Evolutionary conservation across 768 basidiomycete species (phyloP), one percentile per base, ranked within the genome.

Genomic region (Lentinula sp.): DNA sequence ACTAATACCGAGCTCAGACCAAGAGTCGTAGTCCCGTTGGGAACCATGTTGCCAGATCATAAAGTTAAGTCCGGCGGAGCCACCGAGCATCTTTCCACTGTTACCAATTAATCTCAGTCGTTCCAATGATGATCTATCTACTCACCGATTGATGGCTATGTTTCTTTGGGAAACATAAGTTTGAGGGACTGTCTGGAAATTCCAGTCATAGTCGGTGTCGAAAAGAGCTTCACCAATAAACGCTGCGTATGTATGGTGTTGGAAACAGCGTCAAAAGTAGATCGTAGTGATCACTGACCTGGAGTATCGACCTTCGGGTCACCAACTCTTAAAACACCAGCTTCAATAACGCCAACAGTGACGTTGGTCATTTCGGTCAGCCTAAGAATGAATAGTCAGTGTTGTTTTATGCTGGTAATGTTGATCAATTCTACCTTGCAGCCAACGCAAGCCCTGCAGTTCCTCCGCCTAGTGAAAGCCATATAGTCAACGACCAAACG

Each of bases 61-160:
- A 46, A 65, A 69, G 56, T 69, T 69, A 6, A 69, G 34, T 3
- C 62, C 65, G 8, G 65, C 57, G n/a, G 65, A 65, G 2, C 68
- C 68, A 18, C 68, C 68, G 11, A 69, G 52, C 32, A 69, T 57
- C 46, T 68, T 69, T 11, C 68, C 68, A 16, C 68, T 69, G 50
- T 28, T 28, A 11, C 21, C 37, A 42, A 31, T 55, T 15, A 59
- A 21, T n/a, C 5, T n/a, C 7, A 49, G 31, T 31, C 9, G 13
- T 3, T 6, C 6, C 10, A 13, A 35, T 11, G 35, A 59, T 32
- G 6, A 39, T 5, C 9, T 16, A 7, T n/a, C n/a, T 18, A 34
- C 39, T 34, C 15, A 59, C 57, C 57, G 18, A 8, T 32, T 46
- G 13, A 35, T 35, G 3, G 57, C 34, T 21, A 59, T 32, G 31